Conservation (phyloP, 2,329 filamentous ascomycete genomes). For the Trichoderma lentiforme region DNA sequence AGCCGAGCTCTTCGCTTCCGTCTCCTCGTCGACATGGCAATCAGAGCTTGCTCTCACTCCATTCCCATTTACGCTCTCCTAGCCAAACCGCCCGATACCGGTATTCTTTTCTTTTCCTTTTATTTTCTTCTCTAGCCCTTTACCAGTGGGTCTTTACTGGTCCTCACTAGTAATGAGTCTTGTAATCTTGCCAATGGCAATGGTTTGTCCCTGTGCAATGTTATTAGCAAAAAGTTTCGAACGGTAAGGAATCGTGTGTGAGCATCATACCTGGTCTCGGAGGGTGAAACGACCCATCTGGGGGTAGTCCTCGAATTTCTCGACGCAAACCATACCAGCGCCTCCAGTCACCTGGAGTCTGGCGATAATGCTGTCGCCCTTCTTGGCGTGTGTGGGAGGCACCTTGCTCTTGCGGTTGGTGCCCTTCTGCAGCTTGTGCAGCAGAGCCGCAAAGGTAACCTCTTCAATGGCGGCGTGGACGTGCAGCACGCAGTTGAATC, state of each 20-base stretch:
- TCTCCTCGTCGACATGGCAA: neutral
- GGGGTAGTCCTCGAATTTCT: conserved; percentile 92
- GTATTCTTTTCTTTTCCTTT: neutral
- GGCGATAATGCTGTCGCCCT: conserved; percentile 81
- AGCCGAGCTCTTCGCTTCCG: neutral
- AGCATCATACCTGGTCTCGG: conserved; percentile 67
- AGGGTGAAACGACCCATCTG: conserved; percentile 90
- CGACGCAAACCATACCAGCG: conserved; percentile 84
- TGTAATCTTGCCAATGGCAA: conserved; percentile 98
- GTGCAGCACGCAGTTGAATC: conserved; percentile 97
- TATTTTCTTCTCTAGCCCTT: neutral
- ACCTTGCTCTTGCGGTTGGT: conserved; percentile 91
- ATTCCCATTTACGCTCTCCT: neutral
- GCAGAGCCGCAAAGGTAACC: conserved; percentile 80
- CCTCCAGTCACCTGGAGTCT: conserved; percentile 82
- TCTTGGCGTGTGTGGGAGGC: conserved; percentile 86
- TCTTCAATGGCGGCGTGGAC: conserved; percentile 97
- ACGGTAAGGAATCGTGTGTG: neutral
- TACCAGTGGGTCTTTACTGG: neutral
- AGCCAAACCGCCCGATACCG: neutral
- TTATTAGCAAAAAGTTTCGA: neutral
- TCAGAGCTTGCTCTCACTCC: neutral
- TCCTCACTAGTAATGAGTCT: conserved; percentile 59
- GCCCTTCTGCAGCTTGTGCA: conserved; percentile 95
- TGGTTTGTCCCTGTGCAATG: conserved; percentile 79